Base-by-base conservation (phyloP, 2,329 filamentous ascomycete genomes). In the Aspergillus sp. region DNA sequence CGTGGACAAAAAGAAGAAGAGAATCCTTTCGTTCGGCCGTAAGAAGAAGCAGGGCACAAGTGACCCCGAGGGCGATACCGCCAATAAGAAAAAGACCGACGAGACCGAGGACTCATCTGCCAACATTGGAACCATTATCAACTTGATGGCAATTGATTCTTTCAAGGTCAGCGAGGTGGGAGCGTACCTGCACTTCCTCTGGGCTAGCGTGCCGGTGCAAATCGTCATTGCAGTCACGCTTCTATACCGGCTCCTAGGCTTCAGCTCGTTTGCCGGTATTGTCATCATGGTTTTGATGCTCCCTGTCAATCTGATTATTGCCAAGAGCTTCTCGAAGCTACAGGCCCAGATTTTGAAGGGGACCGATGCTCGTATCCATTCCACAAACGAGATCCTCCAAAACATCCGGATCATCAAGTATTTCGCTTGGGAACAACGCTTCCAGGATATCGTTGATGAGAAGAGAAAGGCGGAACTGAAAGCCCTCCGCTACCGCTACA, bases 401-500 rank as follows among this genome's bases (percentile, higher is more conserved):
- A 99, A 98, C 71, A 98, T 99, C 67, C 89, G 95, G 55, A 97
- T 99, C 75, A 98, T 99, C 85, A 99, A 99, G 75, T 99, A 95
- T 77, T 99, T 99, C 75, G 94, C 95, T 0, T 99, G 95, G 95
- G 95, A 99, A 76, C 88, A 93, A 69, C 90, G 94, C 2, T 99
- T 97, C 74, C 87, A 91, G 60, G 86, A 87, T 23, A 88, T 92
- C 58, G 92, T 99, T 38, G 91, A 96, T 63, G 94, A 97, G 75
- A 97, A 97, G 80, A 88, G 95, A 64, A 83, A 84, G 48, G 82
- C 82, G 3, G 95, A 99, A 76, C 83, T 99, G 55, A 88, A 85
- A 69, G 87, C 92, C 34, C 79, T 99, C 58, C 89, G 93, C 60
- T 86, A 86, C 45, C 87, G 94, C 63, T 99, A 96, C 79, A 87